A percentile compares a stretch with the other conserved stretches of the same genome.
These are phyloP conservation scores for Vitis amurensis DNA, from an alignment of 164 flowering plant genomes.

Conservation along the genomic window DNA sequence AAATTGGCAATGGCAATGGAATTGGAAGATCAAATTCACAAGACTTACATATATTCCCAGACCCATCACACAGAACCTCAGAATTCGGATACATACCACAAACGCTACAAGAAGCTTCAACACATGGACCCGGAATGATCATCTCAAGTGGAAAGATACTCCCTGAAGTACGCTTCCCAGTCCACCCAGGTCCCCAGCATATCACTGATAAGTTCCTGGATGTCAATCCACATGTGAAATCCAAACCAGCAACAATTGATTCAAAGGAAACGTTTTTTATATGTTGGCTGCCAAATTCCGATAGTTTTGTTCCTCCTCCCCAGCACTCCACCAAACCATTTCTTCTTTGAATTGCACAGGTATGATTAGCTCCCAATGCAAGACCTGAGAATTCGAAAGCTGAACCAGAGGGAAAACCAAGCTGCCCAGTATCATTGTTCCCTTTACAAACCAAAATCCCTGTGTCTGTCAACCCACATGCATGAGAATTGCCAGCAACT, in stretches of 20 bases:
- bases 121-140: conserved; percentile 36
- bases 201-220: conserved; percentile 22
- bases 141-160: conserved; percentile 14
- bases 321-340: conserved; percentile 41
- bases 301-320: conserved; percentile 28
- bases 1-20: conserved; percentile 18
- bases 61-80: conserved; percentile 23
- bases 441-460: conserved; percentile 45
- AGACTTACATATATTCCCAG: conserved; percentile 26
- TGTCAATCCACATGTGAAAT: conserved; percentile 33
- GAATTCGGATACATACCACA: conserved; percentile 37
- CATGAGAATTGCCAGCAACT: conserved; percentile 43
- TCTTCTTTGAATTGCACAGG: conserved; percentile 31
- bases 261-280: conserved; percentile 28
- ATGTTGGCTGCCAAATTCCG: neutral
- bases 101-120: conserved; percentile 11
- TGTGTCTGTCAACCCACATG: conserved; percentile 32
- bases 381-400: conserved; percentile 27
- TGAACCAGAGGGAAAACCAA: conserved; percentile 24
- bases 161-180: neutral
- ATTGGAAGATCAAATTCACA: conserved; percentile 25
- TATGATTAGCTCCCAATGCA: conserved; percentile 36
- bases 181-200: conserved; percentile 40
- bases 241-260: conserved; percentile 32
- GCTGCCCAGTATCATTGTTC: conserved; percentile 26